Evolutionary conservation across 257 asterid species (phyloP).

Genomic region (Salvia splendens): DNA sequence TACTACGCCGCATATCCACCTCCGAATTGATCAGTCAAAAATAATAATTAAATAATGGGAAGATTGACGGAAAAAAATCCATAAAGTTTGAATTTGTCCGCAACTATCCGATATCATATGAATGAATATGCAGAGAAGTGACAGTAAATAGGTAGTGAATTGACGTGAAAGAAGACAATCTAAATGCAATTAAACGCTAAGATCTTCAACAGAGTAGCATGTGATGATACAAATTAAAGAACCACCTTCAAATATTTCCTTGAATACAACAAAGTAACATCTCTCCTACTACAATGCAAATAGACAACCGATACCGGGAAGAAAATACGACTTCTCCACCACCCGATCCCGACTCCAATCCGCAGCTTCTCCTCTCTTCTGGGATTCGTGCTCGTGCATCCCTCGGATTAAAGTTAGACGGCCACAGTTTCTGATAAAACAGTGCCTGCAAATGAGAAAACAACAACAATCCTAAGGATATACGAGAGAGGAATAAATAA

Average conservation of each 20-base stretch:
- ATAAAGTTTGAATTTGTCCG: too few species aligned
- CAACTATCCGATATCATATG: too few species aligned
- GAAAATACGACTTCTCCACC: constrained; percentile 40
- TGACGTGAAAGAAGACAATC: neutral
- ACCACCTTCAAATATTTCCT: neutral
- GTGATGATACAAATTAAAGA: constrained; percentile 4
- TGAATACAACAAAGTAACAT: constrained; percentile 28
- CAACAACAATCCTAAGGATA: neutral
- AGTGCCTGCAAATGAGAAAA: constrained; percentile 11
- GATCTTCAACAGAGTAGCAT: neutral
- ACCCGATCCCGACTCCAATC: constrained; percentile 21
- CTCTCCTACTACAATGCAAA: constrained; percentile 27
- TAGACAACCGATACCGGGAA: constrained; percentile 21
- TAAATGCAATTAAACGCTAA: neutral
- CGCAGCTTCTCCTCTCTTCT: constrained; percentile 22
- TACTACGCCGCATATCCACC: too few species aligned
- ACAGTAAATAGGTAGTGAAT: neutral
- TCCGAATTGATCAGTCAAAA: too few species aligned
- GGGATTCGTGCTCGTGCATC: constrained; percentile 8
- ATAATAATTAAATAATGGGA: too few species aligned
- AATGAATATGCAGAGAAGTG: too few species aligned
- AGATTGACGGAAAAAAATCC: too few species aligned
- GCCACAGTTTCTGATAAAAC: neutral
- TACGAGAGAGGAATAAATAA: too few species aligned
- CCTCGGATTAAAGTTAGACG: neutral